Base-by-base conservation (phyloP, 2,329 filamentous ascomycete species). In the Chalara sp. region DNA sequence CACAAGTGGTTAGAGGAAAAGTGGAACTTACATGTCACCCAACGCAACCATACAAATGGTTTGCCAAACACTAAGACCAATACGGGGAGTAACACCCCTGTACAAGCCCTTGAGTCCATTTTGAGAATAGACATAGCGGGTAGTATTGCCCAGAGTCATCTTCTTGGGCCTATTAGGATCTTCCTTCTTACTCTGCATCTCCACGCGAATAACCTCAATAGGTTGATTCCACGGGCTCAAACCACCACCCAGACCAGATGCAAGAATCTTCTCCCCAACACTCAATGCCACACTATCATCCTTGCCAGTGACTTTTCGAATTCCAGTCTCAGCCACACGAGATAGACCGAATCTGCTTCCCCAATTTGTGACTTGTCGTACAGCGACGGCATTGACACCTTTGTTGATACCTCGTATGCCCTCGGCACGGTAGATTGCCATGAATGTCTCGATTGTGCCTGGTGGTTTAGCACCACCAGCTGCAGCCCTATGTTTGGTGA, bases 291-390 rank as follows among this genome's bases (percentile, higher is more conserved):
- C 82, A 60, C 77, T 76, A 10, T 92, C 76, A 58, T 84, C 81
- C 79, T 99, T 97, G 69, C 83, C 80, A 39, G 86, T 92, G 53
- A 79, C 66, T 54, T 73, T 80, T 65, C 91, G 86, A 68, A 99
- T 97, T 56, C 87, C 86, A 61, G 84, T 82, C 78, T 99, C 93
- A 49, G 90, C 90, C 60, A 96, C 81, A 69, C 93, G 86, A 62
- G 87, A 92, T 59, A 99, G 81, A 70, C 93, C 93, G 72, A 99
- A 99, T 57, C 93, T 86, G 44, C 86, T 91, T 56, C 93, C 93
- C 93, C 93, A 99, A 80, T 99, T 99, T 70, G 93, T 97, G 78
- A 96, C 96, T 76, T 99, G 93, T 65, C 93, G 86, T 68, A 99
- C 96, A 59, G 93, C 93, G 53, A 99, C 93, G 59, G 93, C 93